A percentile compares a stretch with the other conserved stretches of the same genome.
These are phyloP conservation scores for Curvularia spicifera DNA, from an alignment of 2,329 filamentous ascomycete genomes.

Conservation along the genomic window DNA sequence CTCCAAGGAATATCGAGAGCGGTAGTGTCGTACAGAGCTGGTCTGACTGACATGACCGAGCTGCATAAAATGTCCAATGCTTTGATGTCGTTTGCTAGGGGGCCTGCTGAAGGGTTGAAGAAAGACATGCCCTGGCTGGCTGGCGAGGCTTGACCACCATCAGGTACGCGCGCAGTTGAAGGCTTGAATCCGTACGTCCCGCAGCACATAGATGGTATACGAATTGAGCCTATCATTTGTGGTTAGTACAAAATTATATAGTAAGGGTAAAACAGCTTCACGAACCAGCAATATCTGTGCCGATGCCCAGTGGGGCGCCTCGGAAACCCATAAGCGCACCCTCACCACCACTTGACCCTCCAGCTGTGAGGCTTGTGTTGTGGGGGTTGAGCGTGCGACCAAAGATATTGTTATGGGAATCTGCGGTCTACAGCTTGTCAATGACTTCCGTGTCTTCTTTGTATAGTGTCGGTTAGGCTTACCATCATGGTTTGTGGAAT, in stretches of 20 bases:
- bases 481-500: conserved; percentile 71
- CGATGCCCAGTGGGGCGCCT: conserved; percentile 66
- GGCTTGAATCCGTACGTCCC: conserved; percentile 58
- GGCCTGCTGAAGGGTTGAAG: conserved; percentile 8
- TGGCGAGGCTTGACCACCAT: conserved; percentile 16
- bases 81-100: conserved; percentile 10
- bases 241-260: neutral
- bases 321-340: conserved; percentile 63
- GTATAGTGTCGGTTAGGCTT: conserved; percentile 17
- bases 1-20: conserved; percentile 13
- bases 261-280: neutral
- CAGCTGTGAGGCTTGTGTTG: conserved; percentile 64
- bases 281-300: conserved; percentile 61
- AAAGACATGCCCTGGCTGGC: conserved; percentile 1
- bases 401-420: conserved; percentile 68
- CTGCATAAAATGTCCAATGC: conserved; percentile 1
- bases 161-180: conserved; percentile 59
- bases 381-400: conserved; percentile 66
- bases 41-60: conserved; percentile 8
- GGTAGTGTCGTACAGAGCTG: conserved; percentile 7
- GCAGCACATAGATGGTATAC: conserved; percentile 62
- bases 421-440: conserved; percentile 41
- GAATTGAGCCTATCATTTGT: conserved; percentile 43
- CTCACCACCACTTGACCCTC: conserved; percentile 70
- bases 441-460: neutral